Evolutionary conservation across 176 grass and related monocot genomes (phyloP).

Genomic region (Elymus sibiricus): DNA sequence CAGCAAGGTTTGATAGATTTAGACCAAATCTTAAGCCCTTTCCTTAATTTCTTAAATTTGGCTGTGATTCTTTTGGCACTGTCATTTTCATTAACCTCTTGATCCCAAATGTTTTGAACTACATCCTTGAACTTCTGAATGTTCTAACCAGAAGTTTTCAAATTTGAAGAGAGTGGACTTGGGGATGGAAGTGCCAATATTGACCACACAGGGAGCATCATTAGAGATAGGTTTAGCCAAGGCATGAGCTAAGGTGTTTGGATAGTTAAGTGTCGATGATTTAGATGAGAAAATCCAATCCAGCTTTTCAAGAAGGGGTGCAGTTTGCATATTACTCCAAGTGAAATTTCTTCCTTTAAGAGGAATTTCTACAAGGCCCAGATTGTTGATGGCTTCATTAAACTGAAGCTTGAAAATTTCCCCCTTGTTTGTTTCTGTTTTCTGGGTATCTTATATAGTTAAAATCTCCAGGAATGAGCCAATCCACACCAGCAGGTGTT

Average conservation of each 20-base stretch:
- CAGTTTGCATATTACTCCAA: not conserved
- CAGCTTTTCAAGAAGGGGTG: not conserved
- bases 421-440: not conserved
- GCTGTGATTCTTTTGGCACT: too few relatives aligned
- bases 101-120: not conserved
- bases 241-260: too few relatives aligned
- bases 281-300: not conserved
- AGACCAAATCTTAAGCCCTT: too few relatives aligned
- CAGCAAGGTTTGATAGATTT: too few relatives aligned
- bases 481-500: not conserved
- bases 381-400: not conserved
- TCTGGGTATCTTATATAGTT: not conserved
- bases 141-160: not conserved
- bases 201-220: not conserved
- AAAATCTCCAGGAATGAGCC: too few relatives aligned
- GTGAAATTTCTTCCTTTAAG: not conserved
- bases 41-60: too few relatives aligned
- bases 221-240: not conserved
- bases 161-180: not conserved
- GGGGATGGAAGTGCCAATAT: not conserved
- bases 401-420: not conserved
- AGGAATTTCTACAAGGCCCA: not conserved
- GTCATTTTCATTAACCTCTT: too few relatives aligned
- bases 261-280: not conserved
- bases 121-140: not conserved